phyloP scores from a whole-genome alignment of 192 early-diverging fungal species.

The Neocallimastix lanati region DNA sequence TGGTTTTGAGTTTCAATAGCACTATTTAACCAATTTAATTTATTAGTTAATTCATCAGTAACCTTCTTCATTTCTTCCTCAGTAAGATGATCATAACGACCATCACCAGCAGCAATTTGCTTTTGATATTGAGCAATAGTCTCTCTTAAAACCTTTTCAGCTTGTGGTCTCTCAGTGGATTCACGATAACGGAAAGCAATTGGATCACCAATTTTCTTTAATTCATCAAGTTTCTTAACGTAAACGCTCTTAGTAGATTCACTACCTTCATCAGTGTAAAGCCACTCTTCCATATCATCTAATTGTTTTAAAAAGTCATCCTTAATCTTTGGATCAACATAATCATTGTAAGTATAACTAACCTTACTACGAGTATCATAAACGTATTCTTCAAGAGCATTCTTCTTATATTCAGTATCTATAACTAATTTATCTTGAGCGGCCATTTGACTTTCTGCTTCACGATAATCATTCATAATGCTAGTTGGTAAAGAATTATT shows the following conservation, averaged over 20 bases:
- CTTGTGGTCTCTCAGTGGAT: constrained; percentile 62
- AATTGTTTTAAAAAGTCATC: constrained; percentile 47
- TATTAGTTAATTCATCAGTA: constrained; percentile 50
- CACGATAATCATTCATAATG: constrained; percentile 42
- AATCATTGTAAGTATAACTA: constrained; percentile 51
- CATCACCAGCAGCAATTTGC: constrained; percentile 51
- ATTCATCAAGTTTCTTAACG: constrained; percentile 51
- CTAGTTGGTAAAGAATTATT: constrained; percentile 36
- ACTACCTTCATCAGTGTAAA: constrained; percentile 86
- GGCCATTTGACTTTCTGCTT: constrained; percentile 71
- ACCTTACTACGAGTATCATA: constrained; percentile 86
- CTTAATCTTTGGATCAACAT: constrained; percentile 50
- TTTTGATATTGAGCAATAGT: constrained; percentile 50
- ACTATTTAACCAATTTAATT: constrained; percentile 76
- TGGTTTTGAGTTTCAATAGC: constrained; percentile 53
- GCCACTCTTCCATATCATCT: constrained; percentile 84
- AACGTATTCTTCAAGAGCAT: constrained; percentile 94
- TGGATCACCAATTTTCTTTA: constrained; percentile 69
- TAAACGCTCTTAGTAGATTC: constrained; percentile 77
- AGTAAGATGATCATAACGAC: constrained; percentile 72
- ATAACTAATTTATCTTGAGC: constrained; percentile 69
- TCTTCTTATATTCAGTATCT: constrained; percentile 85
- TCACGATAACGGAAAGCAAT: constrained; percentile 64
- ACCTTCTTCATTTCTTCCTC: constrained; percentile 68
- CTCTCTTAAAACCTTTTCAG: constrained; percentile 65